Evolutionary conservation across 257 asterid species (phyloP), one percentile per base, ranked within the genome.

Genomic region (Craterostigma plantagineum): DNA sequence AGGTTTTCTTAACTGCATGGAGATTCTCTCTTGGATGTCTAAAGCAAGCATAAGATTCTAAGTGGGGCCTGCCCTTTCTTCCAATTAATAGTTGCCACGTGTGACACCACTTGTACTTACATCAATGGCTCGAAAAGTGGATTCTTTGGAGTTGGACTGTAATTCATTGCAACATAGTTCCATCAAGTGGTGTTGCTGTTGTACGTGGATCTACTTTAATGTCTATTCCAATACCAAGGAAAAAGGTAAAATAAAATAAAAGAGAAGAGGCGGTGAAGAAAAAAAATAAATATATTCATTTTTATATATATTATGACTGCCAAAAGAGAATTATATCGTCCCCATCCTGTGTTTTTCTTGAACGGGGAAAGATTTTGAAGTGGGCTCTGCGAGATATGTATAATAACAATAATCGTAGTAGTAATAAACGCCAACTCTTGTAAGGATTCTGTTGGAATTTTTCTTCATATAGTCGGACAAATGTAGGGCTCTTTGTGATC

Each of bases 221-320:
- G 82, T 67, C 72, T 23, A 62, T 62, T 77, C 76, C 83, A 56
- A 77, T 45, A 47, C 54, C 55, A 58, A 44, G 71, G 74, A 70
- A 69, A n/a, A 68, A 48, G 65, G 35, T 23, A 48, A 42, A 42
- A 40, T 35, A 41, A 9, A 16, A 18, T 8, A 11, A 14, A 44
- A 43, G 16, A 37, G 16, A 11, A 39, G 39, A 15, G 34, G n/a
- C n/a, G n/a, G n/a, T n/a, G n/a, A n/a, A n/a, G n/a, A n/a, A n/a
- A n/a, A n/a, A n/a, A n/a, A 33, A 14, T 27, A 8, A 35, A 12
- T 34, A 6, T 23, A 23, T 6, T 2, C 6, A 2, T 23, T 2
- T 23, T 23, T 23, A 6, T 23, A 23, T 23, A 23, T 23, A 23
- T 2, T 23, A 23, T 6, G 6, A 23, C 30, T 23, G 30, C n/a